Evolutionary conservation across 371 early-diverging fungal species (phyloP).

Genomic region (Mortierella sp.): DNA sequence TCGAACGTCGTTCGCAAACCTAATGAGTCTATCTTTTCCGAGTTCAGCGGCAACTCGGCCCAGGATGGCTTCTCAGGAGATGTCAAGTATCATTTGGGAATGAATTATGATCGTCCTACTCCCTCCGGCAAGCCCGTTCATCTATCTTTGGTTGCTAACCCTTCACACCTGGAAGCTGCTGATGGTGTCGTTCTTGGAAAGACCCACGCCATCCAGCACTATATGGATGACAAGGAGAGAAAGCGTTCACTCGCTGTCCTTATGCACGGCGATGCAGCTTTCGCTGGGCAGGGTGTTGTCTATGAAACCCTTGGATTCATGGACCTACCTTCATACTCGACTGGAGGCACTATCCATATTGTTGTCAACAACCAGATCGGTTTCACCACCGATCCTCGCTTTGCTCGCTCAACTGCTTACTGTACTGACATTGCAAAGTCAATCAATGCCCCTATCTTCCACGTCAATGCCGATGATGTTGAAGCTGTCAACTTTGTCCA

Average conservation of each 20-base stretch:
- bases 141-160: conserved; percentile 96
- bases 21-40: conserved; percentile 96
- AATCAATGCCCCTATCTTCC: conserved; percentile 95
- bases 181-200: conserved; percentile 98
- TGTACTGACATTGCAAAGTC: conserved; percentile 98
- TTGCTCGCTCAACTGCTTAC: conserved; percentile 95
- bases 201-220: conserved; percentile 94
- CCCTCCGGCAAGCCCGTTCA: conserved; percentile 96
- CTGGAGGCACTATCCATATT: conserved; percentile 97
- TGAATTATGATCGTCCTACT: conserved; percentile 96
- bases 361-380: conserved; percentile 99
- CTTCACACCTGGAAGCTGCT: conserved; percentile 98
- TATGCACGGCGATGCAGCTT: conserved; percentile 98
- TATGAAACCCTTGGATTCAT: conserved; percentile 97
- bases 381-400: conserved; percentile 97
- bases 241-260: conserved; percentile 90
- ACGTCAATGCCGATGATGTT: conserved; percentile 97
- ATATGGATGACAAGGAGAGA: conserved; percentile 86
- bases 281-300: conserved; percentile 97
- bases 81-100: conserved; percentile 98
- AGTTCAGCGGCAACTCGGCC: conserved; percentile 90
- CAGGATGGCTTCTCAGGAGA: conserved; percentile 96
- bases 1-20: conserved; percentile 98
- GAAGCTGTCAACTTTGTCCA: conserved; percentile 96
- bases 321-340: conserved; percentile 94